Evolutionary conservation across 176 grass and related monocot genomes (phyloP).

Genomic region (Oryza glaberrima): DNA sequence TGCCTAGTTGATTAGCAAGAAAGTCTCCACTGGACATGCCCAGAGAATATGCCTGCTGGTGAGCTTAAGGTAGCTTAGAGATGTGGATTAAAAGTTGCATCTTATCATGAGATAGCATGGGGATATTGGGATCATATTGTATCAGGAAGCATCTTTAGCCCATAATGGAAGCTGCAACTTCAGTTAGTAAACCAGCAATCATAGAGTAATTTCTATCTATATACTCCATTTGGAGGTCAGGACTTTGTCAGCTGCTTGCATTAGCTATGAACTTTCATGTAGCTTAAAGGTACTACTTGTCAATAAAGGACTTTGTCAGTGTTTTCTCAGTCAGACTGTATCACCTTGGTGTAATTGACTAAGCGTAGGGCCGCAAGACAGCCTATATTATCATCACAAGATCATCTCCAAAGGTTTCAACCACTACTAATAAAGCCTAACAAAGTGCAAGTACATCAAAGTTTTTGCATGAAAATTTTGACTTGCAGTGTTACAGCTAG

Average conservation of each 20-base stretch:
- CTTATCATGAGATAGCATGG: slow-evolving; percentile 34
- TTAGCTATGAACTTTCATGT: slow-evolving; percentile 13
- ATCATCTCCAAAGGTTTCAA: slow-evolving; percentile 30
- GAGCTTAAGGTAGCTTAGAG: slow-evolving; percentile 14
- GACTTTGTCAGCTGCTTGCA: slow-evolving; percentile 26
- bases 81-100: slow-evolving; percentile 36
- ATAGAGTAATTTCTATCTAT: slow-evolving; percentile 23
- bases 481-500: slow-evolving; percentile 7
- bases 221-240: slow-evolving; percentile 39
- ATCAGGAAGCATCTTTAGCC: slow-evolving; percentile 28
- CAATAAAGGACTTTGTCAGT: too few species aligned
- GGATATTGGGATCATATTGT: slow-evolving; percentile 27
- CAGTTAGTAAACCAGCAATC: slow-evolving; percentile 27
- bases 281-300: slow-evolving; percentile 2
- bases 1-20: slow-evolving; percentile 16
- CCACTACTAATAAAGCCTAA: background rate
- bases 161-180: slow-evolving; percentile 31
- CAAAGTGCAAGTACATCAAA: slow-evolving; percentile 11
- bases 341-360: too few species aligned
- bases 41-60: slow-evolving; percentile 39
- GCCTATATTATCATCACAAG: slow-evolving; percentile 28
- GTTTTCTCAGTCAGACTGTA: too few species aligned
- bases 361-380: slow-evolving; percentile 26
- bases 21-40: background rate
- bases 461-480: slow-evolving; percentile 34